A percentile compares a stretch with the other conserved stretches of the same genome.
Evolutionary conservation across 2,329 filamentous ascomycete species (phyloP).

Genomic region (Aspergillus uvarum): DNA sequence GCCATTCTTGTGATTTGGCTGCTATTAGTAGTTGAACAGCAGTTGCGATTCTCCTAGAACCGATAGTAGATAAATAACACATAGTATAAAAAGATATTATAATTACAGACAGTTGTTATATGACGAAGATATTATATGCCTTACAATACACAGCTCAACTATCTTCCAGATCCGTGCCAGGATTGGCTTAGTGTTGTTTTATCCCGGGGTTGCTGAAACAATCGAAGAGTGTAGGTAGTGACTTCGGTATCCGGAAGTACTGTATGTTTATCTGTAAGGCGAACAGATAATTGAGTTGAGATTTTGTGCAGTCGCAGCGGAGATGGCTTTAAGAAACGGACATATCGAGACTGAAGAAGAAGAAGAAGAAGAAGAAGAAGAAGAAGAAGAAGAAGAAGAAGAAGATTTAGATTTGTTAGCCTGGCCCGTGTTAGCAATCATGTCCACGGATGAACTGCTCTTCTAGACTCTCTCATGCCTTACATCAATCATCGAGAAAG

Average conservation of each 20-base stretch:
- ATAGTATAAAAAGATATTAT: background rate
- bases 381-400: no score
- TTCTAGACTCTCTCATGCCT: no score
- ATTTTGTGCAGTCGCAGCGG: no score
- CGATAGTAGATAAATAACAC: background rate
- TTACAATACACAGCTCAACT: background rate
- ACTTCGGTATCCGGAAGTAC: background rate
- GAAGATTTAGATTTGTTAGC: no score
- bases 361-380: no score
- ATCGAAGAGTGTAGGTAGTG: background rate
- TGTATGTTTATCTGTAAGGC: background rate
- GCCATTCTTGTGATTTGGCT: background rate
- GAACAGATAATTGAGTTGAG: no score
- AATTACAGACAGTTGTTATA: background rate
- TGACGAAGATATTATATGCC: background rate
- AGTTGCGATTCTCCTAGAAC: background rate
- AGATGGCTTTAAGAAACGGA: no score
- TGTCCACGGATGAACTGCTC: no score
- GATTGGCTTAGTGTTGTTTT: background rate
- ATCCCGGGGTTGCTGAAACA: background rate
- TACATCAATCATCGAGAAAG: no score
- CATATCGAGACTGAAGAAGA: no score
- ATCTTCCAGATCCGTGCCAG: background rate
- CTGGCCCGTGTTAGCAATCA: no score
- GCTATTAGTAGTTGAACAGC: background rate